A percentile compares a stretch with the other conserved stretches of the same genome.
Evolutionary conservation across 148 eudicot species (phyloP).

Genomic region (Polygonum maritimum): DNA sequence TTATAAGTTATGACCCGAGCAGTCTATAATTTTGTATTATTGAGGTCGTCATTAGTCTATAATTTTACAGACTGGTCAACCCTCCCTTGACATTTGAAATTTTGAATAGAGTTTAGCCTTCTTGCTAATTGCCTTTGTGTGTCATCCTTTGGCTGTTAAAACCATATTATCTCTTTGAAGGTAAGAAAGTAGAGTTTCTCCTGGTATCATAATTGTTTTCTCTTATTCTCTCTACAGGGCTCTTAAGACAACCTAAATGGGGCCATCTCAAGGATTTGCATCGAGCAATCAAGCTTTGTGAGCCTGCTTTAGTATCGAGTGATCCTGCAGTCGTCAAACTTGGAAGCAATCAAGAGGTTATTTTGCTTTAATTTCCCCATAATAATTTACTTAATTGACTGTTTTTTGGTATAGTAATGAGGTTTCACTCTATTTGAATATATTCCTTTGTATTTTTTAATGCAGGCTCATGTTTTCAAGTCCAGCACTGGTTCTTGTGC

Average conservation of each 20-base stretch:
- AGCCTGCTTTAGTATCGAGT: conserved; percentile 60
- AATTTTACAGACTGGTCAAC: neutral
- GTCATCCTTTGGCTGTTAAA: neutral
- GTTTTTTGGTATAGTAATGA: neutral
- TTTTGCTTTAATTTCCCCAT: neutral
- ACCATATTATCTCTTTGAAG: neutral
- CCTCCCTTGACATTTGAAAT: neutral
- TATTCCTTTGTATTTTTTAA: neutral
- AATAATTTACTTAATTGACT: neutral
- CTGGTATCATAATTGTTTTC: neutral
- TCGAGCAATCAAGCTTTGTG: conserved; percentile 74
- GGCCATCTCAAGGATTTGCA: conserved; percentile 79
- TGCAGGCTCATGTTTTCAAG: conserved; percentile 55
- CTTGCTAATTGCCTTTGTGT: neutral
- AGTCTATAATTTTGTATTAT: neutral
- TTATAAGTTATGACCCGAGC: neutral
- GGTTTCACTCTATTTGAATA: neutral
- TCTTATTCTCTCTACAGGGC: conserved; percentile 27
- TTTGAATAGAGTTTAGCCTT: neutral
- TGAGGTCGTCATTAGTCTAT: neutral
- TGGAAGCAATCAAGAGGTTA: conserved; percentile 66
- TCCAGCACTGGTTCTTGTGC: conserved; percentile 61
- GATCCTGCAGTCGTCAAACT: conserved; percentile 43
- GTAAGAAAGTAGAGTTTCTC: neutral
- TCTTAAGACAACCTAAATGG: conserved; percentile 73